Evolutionary conservation across 441 rosid species (phyloP), one percentile per base, ranked within the genome.

Genomic region (Gossypium trilobum): DNA sequence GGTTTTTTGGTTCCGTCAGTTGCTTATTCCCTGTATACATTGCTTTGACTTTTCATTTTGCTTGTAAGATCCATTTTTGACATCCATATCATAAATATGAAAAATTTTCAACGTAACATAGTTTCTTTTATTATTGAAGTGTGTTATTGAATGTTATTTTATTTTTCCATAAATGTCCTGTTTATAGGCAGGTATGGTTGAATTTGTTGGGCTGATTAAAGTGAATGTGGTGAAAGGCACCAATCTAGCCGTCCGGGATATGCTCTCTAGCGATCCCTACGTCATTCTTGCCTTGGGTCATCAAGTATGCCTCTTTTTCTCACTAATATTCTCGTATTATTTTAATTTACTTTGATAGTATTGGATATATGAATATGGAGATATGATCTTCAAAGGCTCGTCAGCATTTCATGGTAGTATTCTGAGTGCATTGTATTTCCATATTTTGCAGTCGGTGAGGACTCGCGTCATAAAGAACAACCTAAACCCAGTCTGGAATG

Each of bases 401-500:
- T 33, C 9, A 22, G 62, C 16, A 25, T 36, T 25, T 11, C 72
- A 36, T 16, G 17, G 7, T n/a, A 19, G 27, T 25, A 20, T 13
- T 39, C 29, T 3, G 48, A 54, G 25, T 22, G 55, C 59, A 64
- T 55, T 7, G 10, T 74, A 39, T 70, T 54, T 33, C 62, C 33
- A 66, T 75, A 22, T 58, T 29, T 73, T 83, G 81, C 82, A 92
- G 98, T 87, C 96, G 0, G 96, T 92, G 39, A 91, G 80, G 87
- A 92, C 99, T 0, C 86, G 95, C 2, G 97, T 92, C 76, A 91
- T 95, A 79, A 95, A 89, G 87, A 95, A 84, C 87, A 92, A 88
- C 84, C 84, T 95, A 76, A 95, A 92, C 77, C 99, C 98, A 0
- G 92, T 95, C 50, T 92, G 99, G 99, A 95, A 92, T 77, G 97